Evolutionary conservation across 768 basidiomycete species (phyloP).

Genomic region (Boletus vermiculosoides): DNA sequence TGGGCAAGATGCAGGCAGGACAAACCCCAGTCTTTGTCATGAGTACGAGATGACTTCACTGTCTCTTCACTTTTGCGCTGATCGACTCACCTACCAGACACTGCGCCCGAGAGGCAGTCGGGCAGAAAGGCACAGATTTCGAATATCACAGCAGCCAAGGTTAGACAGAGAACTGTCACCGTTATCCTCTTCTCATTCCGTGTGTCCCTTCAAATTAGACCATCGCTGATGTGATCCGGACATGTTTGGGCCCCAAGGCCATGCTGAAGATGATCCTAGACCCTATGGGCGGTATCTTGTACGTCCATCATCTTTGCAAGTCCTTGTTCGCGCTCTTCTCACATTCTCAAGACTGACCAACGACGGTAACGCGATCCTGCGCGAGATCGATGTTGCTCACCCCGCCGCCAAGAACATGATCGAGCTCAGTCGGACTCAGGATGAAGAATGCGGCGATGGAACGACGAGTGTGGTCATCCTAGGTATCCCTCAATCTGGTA

Average conservation of each 20-base stretch:
- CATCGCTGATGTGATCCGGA: conserved; percentile 96
- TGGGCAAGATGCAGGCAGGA: conserved; percentile 32
- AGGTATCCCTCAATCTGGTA: conserved; percentile 49
- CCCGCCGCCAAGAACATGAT: conserved; percentile 99
- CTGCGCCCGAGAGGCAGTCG: conserved; percentile 90
- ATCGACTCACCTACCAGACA: conserved; percentile 50
- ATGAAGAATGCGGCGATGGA: conserved; percentile 98
- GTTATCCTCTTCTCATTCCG: not conserved
- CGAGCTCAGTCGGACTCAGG: conserved; percentile 95
- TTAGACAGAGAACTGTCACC: conserved; percentile 29
- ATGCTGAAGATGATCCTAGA: conserved; percentile 99
- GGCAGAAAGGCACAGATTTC: conserved; percentile 95
- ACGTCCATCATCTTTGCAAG: conserved; percentile 25
- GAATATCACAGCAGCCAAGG: conserved; percentile 97
- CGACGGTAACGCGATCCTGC: conserved; percentile 97
- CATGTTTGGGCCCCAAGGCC: conserved; percentile 94
- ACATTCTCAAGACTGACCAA: conserved; percentile 72
- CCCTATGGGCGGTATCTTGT: conserved; percentile 99
- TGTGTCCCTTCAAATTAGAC: conserved; percentile 49
- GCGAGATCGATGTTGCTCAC: conserved; percentile 98
- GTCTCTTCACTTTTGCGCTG: not conserved
- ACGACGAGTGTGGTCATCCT: conserved; percentile 98
- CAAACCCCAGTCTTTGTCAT: conserved; percentile 84
- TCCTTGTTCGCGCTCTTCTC: not conserved
- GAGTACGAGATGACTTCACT: conserved; percentile 45